Evolutionary conservation across 164 flowering plant genomes (phyloP).

Genomic region (Tinospora cordifolia): DNA sequence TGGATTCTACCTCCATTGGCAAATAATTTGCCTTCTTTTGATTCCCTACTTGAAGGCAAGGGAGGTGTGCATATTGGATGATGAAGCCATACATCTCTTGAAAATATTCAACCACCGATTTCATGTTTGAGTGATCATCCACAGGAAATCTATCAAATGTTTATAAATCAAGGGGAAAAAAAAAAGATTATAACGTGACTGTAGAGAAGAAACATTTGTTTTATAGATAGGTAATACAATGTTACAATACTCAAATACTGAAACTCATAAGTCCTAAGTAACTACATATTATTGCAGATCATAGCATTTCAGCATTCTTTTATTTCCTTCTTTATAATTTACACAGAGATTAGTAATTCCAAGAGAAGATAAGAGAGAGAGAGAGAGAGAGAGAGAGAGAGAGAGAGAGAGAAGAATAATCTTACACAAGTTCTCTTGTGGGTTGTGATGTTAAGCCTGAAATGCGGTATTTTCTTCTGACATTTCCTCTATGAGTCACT

Average conservation of each 20-base stretch:
- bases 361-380: neutral
- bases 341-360: neutral
- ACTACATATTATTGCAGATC: no score
- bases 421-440: constrained; percentile 74
- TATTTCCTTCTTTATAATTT: no score
- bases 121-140: constrained; percentile 19
- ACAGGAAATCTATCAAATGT: constrained; percentile 18
- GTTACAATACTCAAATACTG: neutral
- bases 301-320: no score
- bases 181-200: neutral
- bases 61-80: constrained; percentile 23
- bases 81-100: constrained; percentile 22
- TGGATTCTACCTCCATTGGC: constrained; percentile 57
- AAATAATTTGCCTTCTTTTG: constrained; percentile 66
- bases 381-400: neutral
- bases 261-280: neutral
- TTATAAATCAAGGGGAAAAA: neutral
- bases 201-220: neutral
- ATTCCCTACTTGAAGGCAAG: constrained; percentile 23
- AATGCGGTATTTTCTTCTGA: constrained; percentile 71
- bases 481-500: constrained; percentile 69
- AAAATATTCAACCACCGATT: constrained; percentile 23
- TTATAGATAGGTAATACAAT: neutral
- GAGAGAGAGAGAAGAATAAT: constrained; percentile 3
- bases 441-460: constrained; percentile 78